phyloP scores from a whole-genome alignment of 257 asterid species.

The Apocynum venetum region DNA sequence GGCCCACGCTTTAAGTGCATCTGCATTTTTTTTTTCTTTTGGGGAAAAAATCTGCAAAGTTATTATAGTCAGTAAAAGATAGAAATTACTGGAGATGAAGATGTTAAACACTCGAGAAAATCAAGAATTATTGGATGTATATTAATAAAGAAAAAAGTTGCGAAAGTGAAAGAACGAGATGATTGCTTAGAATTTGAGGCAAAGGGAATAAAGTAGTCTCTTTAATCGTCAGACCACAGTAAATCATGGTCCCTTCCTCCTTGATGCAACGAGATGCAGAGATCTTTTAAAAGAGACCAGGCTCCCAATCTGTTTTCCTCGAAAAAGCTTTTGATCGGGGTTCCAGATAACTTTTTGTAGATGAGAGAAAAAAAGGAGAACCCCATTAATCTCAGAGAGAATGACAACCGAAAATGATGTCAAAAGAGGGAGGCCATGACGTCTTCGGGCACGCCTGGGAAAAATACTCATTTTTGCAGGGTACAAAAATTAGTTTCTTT shows the following conservation, averaged over 20 bases:
- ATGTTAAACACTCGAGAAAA: not conserved
- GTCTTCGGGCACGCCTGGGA: constrained; percentile 55
- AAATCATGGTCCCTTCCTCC: constrained; percentile 35
- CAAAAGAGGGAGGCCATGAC: constrained; percentile 27
- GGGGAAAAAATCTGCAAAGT: too few species aligned
- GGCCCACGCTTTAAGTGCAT: not conserved
- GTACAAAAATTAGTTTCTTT: constrained; percentile 11
- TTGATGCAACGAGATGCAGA: constrained; percentile 9
- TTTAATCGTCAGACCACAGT: constrained; percentile 17
- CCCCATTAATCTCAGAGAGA: not conserved
- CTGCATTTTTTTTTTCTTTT: not conserved
- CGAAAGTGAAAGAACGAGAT: constrained; percentile 35
- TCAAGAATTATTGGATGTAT: not conserved
- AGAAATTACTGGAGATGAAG: too few species aligned
- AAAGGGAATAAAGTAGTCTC: constrained; percentile 58
- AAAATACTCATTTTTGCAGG: constrained; percentile 15
- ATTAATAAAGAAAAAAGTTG: not conserved
- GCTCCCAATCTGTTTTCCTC: constrained; percentile 6
- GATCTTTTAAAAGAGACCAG: constrained; percentile 30
- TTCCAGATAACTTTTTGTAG: constrained; percentile 11
- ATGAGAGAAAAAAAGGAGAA: constrained; percentile 13
- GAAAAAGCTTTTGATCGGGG: constrained; percentile 1
- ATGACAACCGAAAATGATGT: constrained; percentile 13
- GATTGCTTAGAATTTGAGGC: constrained; percentile 39
- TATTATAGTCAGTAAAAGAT: too few species aligned